phyloP scores from a whole-genome alignment of 805 yeast species.

The Maudiozyma turicensis region DNA sequence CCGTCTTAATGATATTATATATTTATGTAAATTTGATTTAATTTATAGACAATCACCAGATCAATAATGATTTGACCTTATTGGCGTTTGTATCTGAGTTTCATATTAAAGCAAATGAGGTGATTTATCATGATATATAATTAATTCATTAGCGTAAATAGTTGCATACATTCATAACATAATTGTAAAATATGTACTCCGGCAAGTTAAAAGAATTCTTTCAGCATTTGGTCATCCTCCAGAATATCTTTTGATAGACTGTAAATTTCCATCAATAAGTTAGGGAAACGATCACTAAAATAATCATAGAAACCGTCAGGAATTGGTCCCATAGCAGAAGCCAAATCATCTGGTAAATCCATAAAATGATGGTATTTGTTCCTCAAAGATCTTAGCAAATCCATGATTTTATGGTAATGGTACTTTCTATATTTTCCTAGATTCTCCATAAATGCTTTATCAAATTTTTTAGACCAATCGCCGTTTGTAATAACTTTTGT shows the following conservation, averaged over 20 bases:
- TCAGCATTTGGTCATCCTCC: conserved; percentile 53
- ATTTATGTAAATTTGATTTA: no score
- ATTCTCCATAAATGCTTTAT: conserved; percentile 64
- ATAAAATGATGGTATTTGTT: conserved; percentile 92
- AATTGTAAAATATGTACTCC: no score
- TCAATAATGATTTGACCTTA: no score
- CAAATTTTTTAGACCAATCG: conserved; percentile 76
- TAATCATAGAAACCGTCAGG: conserved; percentile 80
- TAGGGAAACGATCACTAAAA: conserved; percentile 69
- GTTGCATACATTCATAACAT: no score
- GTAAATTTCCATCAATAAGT: conserved; percentile 65
- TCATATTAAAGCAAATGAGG: no score
- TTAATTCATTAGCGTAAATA: no score
- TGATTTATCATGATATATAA: no score
- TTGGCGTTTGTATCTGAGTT: no score
- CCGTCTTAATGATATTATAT: background rate
- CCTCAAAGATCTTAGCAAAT: conserved; percentile 76
- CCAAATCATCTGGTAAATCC: conserved; percentile 68
- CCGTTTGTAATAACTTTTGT: conserved; percentile 41
- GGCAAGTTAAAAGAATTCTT: conserved; percentile 29
- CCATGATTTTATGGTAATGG: conserved; percentile 68
- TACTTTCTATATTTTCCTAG: conserved; percentile 88
- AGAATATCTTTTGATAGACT: conserved; percentile 47
- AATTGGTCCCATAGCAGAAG: conserved; percentile 58
- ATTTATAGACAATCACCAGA: no score